Conservation (phyloP, 2,329 filamentous ascomycete species). For the Alternaria novae-zelandiae region DNA sequence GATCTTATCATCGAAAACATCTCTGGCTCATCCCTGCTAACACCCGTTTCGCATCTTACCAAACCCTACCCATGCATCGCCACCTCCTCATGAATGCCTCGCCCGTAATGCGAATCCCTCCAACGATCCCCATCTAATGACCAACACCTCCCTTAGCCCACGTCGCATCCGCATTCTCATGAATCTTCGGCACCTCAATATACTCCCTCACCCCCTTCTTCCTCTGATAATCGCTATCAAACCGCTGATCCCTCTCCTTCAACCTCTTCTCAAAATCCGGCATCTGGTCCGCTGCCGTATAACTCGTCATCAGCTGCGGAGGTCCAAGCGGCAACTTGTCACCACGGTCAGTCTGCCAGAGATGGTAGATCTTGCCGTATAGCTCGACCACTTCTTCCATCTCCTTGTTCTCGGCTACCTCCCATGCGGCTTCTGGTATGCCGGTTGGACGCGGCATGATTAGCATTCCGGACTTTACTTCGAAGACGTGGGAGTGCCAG, state of each 20-base stretch:
- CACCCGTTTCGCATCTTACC: too few relatives aligned
- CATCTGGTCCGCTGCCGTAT: conserved; percentile 58
- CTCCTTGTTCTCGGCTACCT: conserved; percentile 76
- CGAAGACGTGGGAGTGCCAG: conserved; percentile 80
- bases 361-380: conserved; percentile 85
- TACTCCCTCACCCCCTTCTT: conserved; percentile 62
- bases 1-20: too few relatives aligned
- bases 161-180: conserved; percentile 56
- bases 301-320: conserved; percentile 71
- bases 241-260: conserved; percentile 60
- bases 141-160: conserved; percentile 49
- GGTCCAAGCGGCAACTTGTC: conserved; percentile 67
- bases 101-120: too few relatives aligned
- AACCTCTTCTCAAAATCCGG: conserved; percentile 53
- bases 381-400: conserved; percentile 77
- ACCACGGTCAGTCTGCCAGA: conserved; percentile 84
- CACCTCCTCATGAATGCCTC: background rate
- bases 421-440: conserved; percentile 70
- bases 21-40: too few relatives aligned
- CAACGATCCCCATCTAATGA: conserved; percentile 12
- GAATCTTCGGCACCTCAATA: conserved; percentile 58
- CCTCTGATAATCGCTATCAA: conserved; percentile 57
- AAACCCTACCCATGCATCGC: too few relatives aligned
- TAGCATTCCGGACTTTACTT: conserved; percentile 81
- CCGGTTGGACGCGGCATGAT: conserved; percentile 69